Conservation (phyloP, 176 grass and related monocot species). For the Puccinellia tenuiflora region DNA sequence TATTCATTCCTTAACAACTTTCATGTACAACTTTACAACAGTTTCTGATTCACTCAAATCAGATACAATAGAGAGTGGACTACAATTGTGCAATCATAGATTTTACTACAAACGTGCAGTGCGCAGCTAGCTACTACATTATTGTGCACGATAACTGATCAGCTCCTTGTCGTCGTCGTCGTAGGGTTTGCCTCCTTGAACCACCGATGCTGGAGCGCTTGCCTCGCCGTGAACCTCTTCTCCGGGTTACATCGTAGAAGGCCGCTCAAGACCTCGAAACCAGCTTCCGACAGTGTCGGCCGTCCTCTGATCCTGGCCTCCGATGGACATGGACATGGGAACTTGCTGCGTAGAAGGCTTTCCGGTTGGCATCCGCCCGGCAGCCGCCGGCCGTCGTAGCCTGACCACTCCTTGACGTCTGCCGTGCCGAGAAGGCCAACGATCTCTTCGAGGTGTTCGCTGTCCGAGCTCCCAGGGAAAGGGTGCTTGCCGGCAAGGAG, state of each 20-base stretch:
- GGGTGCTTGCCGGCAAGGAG: conserved; percentile 4
- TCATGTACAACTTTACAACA: background rate
- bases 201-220: background rate
- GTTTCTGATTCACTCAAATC: background rate
- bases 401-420: background rate
- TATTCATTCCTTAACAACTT: background rate
- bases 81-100: background rate
- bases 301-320: background rate
- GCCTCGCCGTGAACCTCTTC: background rate
- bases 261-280: background rate
- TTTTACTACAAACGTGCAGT: background rate
- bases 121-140: background rate
- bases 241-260: background rate
- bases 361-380: background rate
- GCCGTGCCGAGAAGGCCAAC: background rate
- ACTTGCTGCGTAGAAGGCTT: background rate
- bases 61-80: background rate
- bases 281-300: background rate
- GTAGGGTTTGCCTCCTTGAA: background rate
- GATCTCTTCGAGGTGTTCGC: conserved; percentile 29
- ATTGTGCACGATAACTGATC: background rate
- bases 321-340: background rate
- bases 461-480: background rate
- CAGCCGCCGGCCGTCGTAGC: background rate
- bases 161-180: background rate